A percentile compares a stretch with the other conserved stretches of the same genome.
Conservation (phyloP, 768 basidiomycete genomes). For the Boletus rufocinnamomeus region DNA sequence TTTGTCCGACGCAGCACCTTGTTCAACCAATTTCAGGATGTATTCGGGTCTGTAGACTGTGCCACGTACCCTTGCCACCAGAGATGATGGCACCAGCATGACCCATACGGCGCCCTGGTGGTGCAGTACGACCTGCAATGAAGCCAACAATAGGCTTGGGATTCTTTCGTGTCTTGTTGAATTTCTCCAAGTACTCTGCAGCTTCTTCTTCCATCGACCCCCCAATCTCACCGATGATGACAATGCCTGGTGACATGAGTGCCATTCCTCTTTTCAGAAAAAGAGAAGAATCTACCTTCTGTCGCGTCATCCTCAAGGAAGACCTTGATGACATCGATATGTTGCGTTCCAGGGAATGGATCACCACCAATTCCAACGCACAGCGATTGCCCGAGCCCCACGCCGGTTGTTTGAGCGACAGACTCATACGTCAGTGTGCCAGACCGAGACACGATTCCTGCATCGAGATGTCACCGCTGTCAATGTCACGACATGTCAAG, state of each 20-base stretch:
- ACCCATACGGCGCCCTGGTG: constrained; percentile 97
- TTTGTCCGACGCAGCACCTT: constrained; percentile 91
- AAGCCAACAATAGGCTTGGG: constrained; percentile 98
- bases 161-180: constrained; percentile 83
- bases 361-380: constrained; percentile 98
- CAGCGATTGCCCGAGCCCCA: constrained; percentile 94
- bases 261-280: background rate
- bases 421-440: constrained; percentile 98
- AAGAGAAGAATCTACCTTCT: constrained; percentile 56
- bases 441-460: constrained; percentile 93
- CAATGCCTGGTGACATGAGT: constrained; percentile 64
- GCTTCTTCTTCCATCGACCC: constrained; percentile 99
- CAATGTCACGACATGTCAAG: background rate
- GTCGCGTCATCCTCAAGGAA: constrained; percentile 95
- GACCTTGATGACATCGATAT: constrained; percentile 93
- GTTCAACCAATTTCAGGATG: background rate
- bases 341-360: constrained; percentile 95
- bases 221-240: constrained; percentile 98
- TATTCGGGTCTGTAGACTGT: background rate
- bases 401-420: constrained; percentile 94
- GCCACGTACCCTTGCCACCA: constrained; percentile 83
- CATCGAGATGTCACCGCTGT: background rate
- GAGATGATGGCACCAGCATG: constrained; percentile 98
- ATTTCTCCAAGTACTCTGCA: constrained; percentile 89
- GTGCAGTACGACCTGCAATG: constrained; percentile 97